Conservation (phyloP, 2,329 filamentous ascomycete species). For the Exophiala viscosa region DNA sequence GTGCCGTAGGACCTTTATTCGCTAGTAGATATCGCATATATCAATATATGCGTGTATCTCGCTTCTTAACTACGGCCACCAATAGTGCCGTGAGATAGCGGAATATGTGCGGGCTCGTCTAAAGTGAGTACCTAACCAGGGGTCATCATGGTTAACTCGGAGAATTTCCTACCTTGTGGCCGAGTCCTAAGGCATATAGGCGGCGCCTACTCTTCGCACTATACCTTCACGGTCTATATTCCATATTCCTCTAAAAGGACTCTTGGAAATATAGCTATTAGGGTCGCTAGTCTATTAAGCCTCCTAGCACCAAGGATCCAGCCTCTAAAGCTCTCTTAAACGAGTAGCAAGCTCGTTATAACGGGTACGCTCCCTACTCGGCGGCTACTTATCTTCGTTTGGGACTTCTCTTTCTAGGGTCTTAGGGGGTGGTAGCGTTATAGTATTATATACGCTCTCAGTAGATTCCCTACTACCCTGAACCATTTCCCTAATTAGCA, state of each 20-base stretch:
- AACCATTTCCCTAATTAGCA: too few relatives aligned
- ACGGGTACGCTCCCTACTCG: too few relatives aligned
- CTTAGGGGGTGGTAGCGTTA: neutral
- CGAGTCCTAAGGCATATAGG: slow-evolving; percentile 4
- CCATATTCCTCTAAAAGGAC: neutral
- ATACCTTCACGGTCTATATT: slow-evolving; percentile 2
- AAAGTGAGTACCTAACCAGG: neutral
- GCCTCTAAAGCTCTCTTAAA: neutral
- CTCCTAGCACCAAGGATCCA: neutral
- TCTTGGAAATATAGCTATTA: neutral
- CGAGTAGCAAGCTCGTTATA: too few relatives aligned
- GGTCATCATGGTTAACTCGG: neutral
- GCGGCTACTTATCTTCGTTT: too few relatives aligned
- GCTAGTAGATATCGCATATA: neutral
- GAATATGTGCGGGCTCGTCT: neutral
- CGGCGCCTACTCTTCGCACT: neutral
- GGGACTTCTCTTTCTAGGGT: neutral
- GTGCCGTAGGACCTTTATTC: neutral
- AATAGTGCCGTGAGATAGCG: neutral
- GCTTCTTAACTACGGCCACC: neutral
- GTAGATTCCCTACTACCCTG: too few relatives aligned
- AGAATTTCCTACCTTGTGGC: neutral
- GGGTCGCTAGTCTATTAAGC: too few relatives aligned
- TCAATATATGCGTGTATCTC: slow-evolving; percentile 5
- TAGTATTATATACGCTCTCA: too few relatives aligned